Conservation (phyloP, 495 filamentous ascomycete species). For the Aspergillus kassunensis region DNA sequence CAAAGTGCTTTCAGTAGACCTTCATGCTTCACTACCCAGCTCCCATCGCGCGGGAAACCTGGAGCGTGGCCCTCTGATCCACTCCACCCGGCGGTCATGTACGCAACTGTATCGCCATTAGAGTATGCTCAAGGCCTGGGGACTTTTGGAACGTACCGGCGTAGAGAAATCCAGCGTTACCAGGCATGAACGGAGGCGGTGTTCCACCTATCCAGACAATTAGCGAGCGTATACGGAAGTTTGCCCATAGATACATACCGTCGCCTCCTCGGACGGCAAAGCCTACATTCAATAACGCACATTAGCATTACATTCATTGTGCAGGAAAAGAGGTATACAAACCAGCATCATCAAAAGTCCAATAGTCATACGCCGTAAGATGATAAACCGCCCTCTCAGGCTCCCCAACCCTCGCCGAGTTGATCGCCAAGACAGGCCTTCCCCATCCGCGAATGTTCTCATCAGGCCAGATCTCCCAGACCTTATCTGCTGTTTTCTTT, state of each 20-base stretch:
- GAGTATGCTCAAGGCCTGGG: neutral
- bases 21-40: slow-evolving; percentile 15
- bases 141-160: slow-evolving; percentile 4
- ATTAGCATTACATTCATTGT: neutral
- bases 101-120: slow-evolving; percentile 9
- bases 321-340: neutral
- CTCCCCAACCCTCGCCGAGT: slow-evolving; percentile 13
- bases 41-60: slow-evolving; percentile 12
- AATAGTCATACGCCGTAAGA: slow-evolving; percentile 16
- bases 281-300: neutral
- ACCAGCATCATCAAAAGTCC: slow-evolving; percentile 20
- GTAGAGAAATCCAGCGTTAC: slow-evolving; percentile 15
- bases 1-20: slow-evolving; percentile 10
- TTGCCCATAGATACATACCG: slow-evolving; percentile 1
- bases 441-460: slow-evolving; percentile 15
- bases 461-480: slow-evolving; percentile 12
- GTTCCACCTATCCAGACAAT: slow-evolving; percentile 5
- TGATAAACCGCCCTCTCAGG: slow-evolving; percentile 13
- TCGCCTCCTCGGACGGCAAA: slow-evolving; percentile 15
- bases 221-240: neutral
- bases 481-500: slow-evolving; percentile 12
- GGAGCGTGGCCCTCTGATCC: slow-evolving; percentile 12
- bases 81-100: slow-evolving; percentile 14
- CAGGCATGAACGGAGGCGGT: slow-evolving; percentile 18
- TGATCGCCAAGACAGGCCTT: slow-evolving; percentile 14